Evolutionary conservation across 169 alveolate genomes (phyloP), one percentile per base, ranked within the genome.

Genomic region (Plasmodium berghei): DNA sequence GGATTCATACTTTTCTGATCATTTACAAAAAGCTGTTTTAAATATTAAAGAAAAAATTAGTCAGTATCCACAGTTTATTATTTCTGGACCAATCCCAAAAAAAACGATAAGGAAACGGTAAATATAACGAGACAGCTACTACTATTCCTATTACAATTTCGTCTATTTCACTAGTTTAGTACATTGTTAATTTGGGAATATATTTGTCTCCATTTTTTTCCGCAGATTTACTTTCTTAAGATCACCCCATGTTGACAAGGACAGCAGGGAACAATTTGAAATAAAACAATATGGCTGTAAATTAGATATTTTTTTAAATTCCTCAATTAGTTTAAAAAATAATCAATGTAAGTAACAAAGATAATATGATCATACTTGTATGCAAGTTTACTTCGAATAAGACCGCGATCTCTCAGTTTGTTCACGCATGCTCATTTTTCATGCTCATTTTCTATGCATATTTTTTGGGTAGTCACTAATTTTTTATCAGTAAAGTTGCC

Each of bases 251-350:
- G 90, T 80, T 16, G 90, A 80, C 42, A 80, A 80, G 62, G 90
- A 80, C 72, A 80, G 90, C 28, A 80, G 90, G 52, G 90, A 80
- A 61, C 90, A 80, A 56, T 80, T 80, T 34, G 90, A 80, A 55
- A 80, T 80, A 80, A 80, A 54, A 48, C 90, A 80, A 45, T 80
- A 80, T 52, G 72, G 83, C 5, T 80, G 90, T 14, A 80, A 80
- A 55, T 14, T 80, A 20, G 83, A 80, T 3, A 80, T 80, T 55
- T 80, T 66, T 24, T 59, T 80, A 14, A 80, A 80, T 48, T 55
- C 85, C 4, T 61, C 90, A 4, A 16, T 80, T 58, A 55, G 56
- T 62, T 67, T 80, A 71, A 80, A 67, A 24, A 56, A 59, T 56
- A 40, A 34, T 18, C 85, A 80, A 22, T 80, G 90, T 80, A 80